Evolutionary conservation across 192 early-diverging fungal genomes (phyloP).

Genomic region (Coemansia biformis): DNA sequence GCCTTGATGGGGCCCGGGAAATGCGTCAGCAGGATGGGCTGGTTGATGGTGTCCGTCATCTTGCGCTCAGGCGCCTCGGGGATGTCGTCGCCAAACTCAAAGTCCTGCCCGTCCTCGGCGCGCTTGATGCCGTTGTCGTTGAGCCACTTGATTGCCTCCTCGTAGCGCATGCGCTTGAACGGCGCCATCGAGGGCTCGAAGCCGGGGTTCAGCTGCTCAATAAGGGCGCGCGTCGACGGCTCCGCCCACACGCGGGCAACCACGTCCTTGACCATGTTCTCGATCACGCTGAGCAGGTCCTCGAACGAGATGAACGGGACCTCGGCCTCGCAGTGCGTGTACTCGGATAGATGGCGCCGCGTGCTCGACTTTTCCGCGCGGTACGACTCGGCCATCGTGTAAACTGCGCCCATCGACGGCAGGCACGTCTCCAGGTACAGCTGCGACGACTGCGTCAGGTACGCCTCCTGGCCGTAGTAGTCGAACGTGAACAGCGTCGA

Average conservation of each 20-base stretch:
- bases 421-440: constrained; percentile 96
- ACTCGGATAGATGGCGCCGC: constrained; percentile 92
- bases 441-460: constrained; percentile 98
- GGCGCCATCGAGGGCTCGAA: constrained; percentile 73
- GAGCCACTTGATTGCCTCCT: constrained; percentile 92
- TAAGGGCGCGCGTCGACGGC: constrained; percentile 64
- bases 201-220: constrained; percentile 86
- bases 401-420: constrained; percentile 92
- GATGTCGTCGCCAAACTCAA: constrained; percentile 98
- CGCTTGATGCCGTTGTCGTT: constrained; percentile 86
- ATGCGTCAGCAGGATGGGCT: constrained; percentile 89
- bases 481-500: constrained; percentile 89
- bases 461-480: constrained; percentile 96
- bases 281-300: constrained; percentile 78
- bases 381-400: constrained; percentile 93
- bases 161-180: constrained; percentile 94
- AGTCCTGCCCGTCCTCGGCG: constrained; percentile 78
- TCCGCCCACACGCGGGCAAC: constrained; percentile 75
- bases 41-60: constrained; percentile 98
- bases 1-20: constrained; percentile 99
- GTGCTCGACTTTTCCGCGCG: constrained; percentile 97
- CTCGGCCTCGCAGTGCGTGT: constrained; percentile 96
- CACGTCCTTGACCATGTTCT: constrained; percentile 81
- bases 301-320: constrained; percentile 91
- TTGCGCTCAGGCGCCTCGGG: constrained; percentile 94